Base-by-base conservation (phyloP, 2,329 filamentous ascomycete species). In the Alternaria panax region DNA sequence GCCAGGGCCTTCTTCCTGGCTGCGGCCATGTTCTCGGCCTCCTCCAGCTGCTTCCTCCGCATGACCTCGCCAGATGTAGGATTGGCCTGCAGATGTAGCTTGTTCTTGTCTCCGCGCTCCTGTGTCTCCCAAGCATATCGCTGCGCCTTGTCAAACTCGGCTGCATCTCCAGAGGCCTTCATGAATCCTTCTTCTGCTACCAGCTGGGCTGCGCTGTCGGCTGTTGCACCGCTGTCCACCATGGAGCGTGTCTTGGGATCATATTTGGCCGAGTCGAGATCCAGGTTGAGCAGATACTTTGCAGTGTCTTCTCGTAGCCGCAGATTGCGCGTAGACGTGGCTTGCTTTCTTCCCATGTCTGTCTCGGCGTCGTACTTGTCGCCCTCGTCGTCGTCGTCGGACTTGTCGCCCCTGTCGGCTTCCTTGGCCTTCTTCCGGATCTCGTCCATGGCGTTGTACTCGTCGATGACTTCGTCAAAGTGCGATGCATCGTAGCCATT, bases 201-300 rank as follows among this genome's bases (percentile, higher is more conserved):
- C 6, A 96, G 80, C 28, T 90, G 88, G 7, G 93, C 91, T 3
- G 92, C 91, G 68, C 89, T 90, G 80, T 96, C 92, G 22, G 87
- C 87, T 30, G 89, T 91, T 7, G 91, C 92, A 47, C 93, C 92
- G 63, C 87, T 88, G 73, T 96, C 92, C 22, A 96, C 90, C 84
- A 99, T 92, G 8, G 91, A 90, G 70, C 95, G 87, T 12, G 93
- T 97, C 77, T 99, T 99, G 0, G 95, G 95, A 73, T 99, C 94
- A 80, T 99, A 99, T 78, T 96, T 96, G 2, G 96, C 95, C 1
- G 93, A 97, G 72, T 99, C 95, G 3, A 97, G 85, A 74, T 99
- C 95, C 27, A 99, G 86, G 74, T 98, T 98, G 8, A 97, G 83
- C 3, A 99, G 84, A 75, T 99, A 99, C 74, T 97, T 98, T 22